Evolutionary conservation across 2,329 filamentous ascomycete genomes (phyloP), one percentile per base, ranked within the genome.

Genomic region (Monilinia laxa): DNA sequence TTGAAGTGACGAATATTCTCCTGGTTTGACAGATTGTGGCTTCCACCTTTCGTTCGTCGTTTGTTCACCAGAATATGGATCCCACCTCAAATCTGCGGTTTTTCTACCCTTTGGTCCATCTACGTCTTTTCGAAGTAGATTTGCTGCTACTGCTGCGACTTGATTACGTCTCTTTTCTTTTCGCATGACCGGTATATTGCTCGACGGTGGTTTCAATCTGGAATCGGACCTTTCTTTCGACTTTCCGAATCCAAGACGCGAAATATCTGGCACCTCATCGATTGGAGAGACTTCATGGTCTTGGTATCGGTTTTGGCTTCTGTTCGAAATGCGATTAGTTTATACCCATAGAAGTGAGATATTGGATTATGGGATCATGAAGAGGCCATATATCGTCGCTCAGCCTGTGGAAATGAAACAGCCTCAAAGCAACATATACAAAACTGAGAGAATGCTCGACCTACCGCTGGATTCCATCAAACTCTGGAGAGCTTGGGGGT

Each of bases 11-110:
- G 76, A 79, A 69, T 79, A 83, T 67, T 82, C 79, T 42, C 83
- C 82, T 23, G 87, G 84, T 68, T 82, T 84, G 35, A 85, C 82
- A 68, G 85, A 85, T 51, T 82, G 83, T 35, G 83, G 79, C 67
- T 82, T 84, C 18, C 87, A 86, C 58, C 79, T 81, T 25, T 81
- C 77, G 65, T 79, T 83, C n/a, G 80, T 82, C 6, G 85, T 88
- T 51, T 86, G 85, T 73, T 90, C 88, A 11, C 87, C 88, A 3
- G 88, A 88, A 74, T 84, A 85, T 58, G 84, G 84, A 77, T 91
- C 87, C 87, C 87, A 90, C 70, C 81, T 79, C 28, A 81, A 82
- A 68, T 83, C 80, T 62, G 77, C 76, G 11, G 71, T 66, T 51
- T 70, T 69, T 62, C 71, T 71, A 64, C 67, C 69, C 55, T 62